Percentiles rank a stretch among this genome's conserved stretches.
phyloP scores from a whole-genome alignment of 129 eudicot genomes.

The Erigeron canadensis region DNA sequence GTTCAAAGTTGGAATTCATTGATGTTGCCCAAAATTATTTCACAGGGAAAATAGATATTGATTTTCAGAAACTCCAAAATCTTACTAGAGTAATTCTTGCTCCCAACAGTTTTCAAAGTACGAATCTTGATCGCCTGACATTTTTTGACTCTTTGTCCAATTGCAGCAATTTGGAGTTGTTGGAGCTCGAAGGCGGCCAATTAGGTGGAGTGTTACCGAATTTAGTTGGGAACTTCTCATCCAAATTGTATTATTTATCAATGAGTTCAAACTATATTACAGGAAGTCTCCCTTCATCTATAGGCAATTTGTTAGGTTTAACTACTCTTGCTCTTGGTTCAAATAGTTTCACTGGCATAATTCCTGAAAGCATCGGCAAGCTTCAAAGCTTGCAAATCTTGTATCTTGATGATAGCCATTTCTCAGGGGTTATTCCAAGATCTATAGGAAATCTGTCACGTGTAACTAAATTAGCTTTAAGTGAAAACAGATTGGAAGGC shows the following conservation, averaged over 20 bases:
- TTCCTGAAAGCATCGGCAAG: conserved; percentile 20
- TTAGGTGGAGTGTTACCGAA: conserved; percentile 28
- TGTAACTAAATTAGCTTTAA: background rate
- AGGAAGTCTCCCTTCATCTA: conserved; percentile 9
- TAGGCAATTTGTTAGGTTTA: conserved; percentile 13
- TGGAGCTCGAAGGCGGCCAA: background rate
- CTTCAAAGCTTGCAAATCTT: background rate
- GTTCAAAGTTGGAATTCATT: conserved; percentile 15
- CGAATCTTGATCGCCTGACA: conserved; percentile 17
- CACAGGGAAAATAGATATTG: conserved; percentile 11
- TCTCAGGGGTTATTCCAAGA: conserved; percentile 15
- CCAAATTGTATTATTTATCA: background rate
- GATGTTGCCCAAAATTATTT: conserved; percentile 16
- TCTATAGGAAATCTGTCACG: conserved; percentile 22
- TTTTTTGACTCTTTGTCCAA: conserved; percentile 32
- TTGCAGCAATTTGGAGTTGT: background rate
- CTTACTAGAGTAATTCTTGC: background rate
- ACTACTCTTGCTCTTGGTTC: background rate
- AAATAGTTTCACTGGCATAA: conserved; percentile 18
- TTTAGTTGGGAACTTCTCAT: conserved; percentile 16
- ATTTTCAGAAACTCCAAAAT: conserved; percentile 21
- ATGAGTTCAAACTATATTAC: background rate
- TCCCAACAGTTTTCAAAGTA: conserved; percentile 19
- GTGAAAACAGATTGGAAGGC: conserved; percentile 20
- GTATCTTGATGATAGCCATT: background rate